phyloP scores from a whole-genome alignment of 768 basidiomycete species.

The Royoungia palumana region DNA sequence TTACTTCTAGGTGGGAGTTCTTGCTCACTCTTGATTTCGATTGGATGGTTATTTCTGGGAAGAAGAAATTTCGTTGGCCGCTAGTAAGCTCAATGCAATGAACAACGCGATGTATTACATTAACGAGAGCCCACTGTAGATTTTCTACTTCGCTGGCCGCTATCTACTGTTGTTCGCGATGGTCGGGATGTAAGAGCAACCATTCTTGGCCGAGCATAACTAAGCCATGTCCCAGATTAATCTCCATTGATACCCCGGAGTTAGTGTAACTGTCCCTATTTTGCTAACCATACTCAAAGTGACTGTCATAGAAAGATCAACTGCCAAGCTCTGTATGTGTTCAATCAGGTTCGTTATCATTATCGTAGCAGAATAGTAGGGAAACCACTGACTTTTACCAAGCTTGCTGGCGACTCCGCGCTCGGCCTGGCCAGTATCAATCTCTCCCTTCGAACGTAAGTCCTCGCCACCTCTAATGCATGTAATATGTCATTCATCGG shows the following conservation, averaged over 20 bases:
- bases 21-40: conserved; percentile 42
- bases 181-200: conserved; percentile 41
- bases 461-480: background rate
- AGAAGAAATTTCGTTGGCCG: conserved; percentile 45
- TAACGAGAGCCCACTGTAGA: conserved; percentile 23
- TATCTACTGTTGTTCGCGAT: conserved; percentile 44
- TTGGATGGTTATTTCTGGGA: conserved; percentile 39
- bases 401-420: conserved; percentile 43
- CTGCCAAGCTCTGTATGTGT: conserved; percentile 46
- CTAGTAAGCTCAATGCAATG: conserved; percentile 35
- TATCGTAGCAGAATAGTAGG: background rate
- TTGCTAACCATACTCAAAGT: background rate
- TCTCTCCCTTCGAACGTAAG: conserved; percentile 44
- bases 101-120: background rate
- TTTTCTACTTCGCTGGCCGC: conserved; percentile 45
- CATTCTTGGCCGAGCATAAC: background rate
- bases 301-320: conserved; percentile 33
- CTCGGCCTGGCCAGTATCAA: conserved; percentile 47
- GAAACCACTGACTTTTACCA: conserved; percentile 2
- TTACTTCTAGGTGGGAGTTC: conserved; percentile 40
- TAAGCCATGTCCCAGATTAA: conserved; percentile 14
- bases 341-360: conserved; percentile 39
- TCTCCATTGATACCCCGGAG: conserved; percentile 38
- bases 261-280: background rate
- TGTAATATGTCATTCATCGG: background rate